Evolutionary conservation across 257 asterid genomes (phyloP).

Genomic region (Rubia yunnanensis): DNA sequence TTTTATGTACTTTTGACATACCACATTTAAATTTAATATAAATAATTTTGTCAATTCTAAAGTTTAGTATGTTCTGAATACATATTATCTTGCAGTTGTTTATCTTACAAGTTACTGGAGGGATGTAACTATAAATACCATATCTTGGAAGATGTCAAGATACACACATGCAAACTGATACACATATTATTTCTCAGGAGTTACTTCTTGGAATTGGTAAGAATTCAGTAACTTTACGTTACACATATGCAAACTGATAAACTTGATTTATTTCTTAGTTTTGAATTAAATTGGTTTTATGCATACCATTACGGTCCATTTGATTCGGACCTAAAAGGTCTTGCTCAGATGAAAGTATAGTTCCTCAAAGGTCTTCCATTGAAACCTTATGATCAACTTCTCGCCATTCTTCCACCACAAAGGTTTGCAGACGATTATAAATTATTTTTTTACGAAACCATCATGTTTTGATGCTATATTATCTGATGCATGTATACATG

Average conservation of each 20-base stretch:
- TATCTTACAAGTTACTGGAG: no score
- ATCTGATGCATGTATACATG: no score
- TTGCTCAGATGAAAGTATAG: slow-evolving; percentile 28
- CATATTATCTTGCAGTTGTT: no score
- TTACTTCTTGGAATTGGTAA: slow-evolving; percentile 65
- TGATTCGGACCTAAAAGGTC: slow-evolving; percentile 54
- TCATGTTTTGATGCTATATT: background rate
- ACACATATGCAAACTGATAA: background rate
- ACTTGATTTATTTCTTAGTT: no score
- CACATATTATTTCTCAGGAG: slow-evolving; percentile 50
- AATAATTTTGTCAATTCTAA: no score
- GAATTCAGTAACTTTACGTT: background rate
- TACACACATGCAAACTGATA: no score
- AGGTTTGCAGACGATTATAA: slow-evolving; percentile 26
- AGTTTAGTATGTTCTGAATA: no score
- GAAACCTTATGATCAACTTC: slow-evolving; percentile 52
- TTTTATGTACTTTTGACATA: no score
- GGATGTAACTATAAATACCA: no score
- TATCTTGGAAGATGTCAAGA: no score
- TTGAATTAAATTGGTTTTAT: slow-evolving; percentile 29
- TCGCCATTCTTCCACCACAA: slow-evolving; percentile 58
- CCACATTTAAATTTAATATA: no score
- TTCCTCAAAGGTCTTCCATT: slow-evolving; percentile 47
- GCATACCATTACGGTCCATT: slow-evolving; percentile 49
- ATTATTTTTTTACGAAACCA: background rate